phyloP scores from a whole-genome alignment of 345 rosid species.

The Moricandia arvensis region DNA sequence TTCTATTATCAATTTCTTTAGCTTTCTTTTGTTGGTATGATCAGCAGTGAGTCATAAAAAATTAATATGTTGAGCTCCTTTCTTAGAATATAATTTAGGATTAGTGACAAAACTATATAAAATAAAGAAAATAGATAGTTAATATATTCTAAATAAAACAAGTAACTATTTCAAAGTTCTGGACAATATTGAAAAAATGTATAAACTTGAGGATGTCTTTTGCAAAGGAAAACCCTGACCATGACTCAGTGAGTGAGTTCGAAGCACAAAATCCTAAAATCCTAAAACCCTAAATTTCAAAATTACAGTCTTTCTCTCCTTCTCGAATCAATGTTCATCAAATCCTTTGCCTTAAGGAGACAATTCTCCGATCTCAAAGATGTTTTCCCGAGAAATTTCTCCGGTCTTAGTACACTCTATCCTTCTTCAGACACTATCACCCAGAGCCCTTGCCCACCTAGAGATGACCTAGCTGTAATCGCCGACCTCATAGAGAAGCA shows the following conservation, averaged over 20 bases:
- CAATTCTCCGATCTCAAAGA: neutral
- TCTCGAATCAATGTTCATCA: conserved; percentile 18
- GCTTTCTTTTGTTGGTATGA: neutral
- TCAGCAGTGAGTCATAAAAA: neutral
- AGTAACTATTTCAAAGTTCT: too few relatives aligned
- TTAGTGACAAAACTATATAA: too few relatives aligned
- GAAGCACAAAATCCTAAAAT: neutral
- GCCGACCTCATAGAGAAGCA: conserved; percentile 55
- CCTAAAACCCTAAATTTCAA: neutral
- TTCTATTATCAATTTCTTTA: too few relatives aligned
- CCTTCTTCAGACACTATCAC: conserved; percentile 9
- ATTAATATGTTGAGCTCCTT: too few relatives aligned
- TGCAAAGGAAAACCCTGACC: too few relatives aligned
- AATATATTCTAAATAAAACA: too few relatives aligned
- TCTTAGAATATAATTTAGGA: too few relatives aligned
- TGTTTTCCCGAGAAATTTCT: neutral
- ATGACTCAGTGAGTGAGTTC: neutral
- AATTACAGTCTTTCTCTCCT: conserved; percentile 5
- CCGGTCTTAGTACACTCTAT: neutral
- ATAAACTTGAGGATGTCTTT: too few relatives aligned
- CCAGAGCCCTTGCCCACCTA: neutral
- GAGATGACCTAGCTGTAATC: conserved; percentile 24
- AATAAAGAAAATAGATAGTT: too few relatives aligned
- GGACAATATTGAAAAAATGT: too few relatives aligned
- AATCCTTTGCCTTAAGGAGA: neutral